Evolutionary conservation across 352 stramenopile species (phyloP).

Genomic region (Thalassiosira mediterranea): DNA sequence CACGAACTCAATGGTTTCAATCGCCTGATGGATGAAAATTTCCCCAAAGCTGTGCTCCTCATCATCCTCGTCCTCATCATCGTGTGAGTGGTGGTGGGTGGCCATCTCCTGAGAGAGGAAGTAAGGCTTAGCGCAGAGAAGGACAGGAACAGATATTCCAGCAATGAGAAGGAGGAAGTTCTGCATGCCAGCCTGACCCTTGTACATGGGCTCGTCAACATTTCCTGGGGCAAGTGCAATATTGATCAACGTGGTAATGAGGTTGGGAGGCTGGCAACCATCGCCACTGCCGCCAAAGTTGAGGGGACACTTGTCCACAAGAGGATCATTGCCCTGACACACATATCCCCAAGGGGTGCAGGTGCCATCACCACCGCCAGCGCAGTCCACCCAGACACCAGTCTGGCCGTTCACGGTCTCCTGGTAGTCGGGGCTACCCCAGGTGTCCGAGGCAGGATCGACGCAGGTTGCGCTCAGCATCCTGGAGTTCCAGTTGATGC

Average conservation of each 20-base stretch:
- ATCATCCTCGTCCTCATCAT: conserved; percentile 88
- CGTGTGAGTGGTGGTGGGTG: conserved; percentile 67
- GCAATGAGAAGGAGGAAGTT: conserved; percentile 92
- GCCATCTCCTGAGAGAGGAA: conserved; percentile 87
- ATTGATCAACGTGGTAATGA: conserved; percentile 99
- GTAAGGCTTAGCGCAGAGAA: conserved; percentile 95
- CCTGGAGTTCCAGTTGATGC: conserved; percentile 94
- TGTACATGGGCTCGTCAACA: conserved; percentile 95
- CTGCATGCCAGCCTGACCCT: conserved; percentile 89
- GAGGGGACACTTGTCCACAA: conserved; percentile 90
- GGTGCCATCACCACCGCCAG: conserved; percentile 50
- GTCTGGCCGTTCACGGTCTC: conserved; percentile 32
- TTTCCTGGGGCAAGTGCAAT: conserved; percentile 93
- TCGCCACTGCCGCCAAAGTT: conserved; percentile 92
- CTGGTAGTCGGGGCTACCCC: conserved; percentile 71
- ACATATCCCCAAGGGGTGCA: conserved; percentile 79
- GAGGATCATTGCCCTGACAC: conserved; percentile 66
- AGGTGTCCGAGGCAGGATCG: conserved; percentile 62
- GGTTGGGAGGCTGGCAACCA: conserved; percentile 94
- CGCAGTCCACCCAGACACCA: conserved; percentile 67
- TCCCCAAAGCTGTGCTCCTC: conserved; percentile 95
- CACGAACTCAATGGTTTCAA: conserved; percentile 99
- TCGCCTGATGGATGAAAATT: conserved; percentile 98
- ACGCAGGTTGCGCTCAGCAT: conserved; percentile 88
- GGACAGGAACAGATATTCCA: conserved; percentile 94